phyloP scores from a whole-genome alignment of 2,329 filamentous ascomycete species.

The Hymenoscyphus occultus region DNA sequence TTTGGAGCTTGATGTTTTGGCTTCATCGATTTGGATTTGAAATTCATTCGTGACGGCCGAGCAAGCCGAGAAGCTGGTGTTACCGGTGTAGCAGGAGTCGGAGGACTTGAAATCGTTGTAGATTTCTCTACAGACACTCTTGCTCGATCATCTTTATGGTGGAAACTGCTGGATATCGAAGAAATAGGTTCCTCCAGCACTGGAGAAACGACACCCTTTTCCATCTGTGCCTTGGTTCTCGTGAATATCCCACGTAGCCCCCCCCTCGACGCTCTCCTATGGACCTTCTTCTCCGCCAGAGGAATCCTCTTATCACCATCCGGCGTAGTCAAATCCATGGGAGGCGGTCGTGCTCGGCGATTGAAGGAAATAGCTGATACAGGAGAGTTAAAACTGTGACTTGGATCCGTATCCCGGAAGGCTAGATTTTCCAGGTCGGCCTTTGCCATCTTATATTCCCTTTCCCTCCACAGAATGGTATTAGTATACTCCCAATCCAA shows the following conservation, averaged over 20 bases:
- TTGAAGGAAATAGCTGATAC: slow-evolving; percentile 21
- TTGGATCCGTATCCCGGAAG: slow-evolving; percentile 14
- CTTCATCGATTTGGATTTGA: slow-evolving; percentile 27
- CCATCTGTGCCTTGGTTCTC: slow-evolving; percentile 24
- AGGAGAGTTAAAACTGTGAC: slow-evolving; percentile 18
- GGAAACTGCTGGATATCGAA: slow-evolving; percentile 2
- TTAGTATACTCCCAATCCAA: neutral
- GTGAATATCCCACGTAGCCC: slow-evolving; percentile 34
- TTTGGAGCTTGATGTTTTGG: slow-evolving; percentile 19
- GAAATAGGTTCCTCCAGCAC: slow-evolving; percentile 20
- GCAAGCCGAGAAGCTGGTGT: slow-evolving; percentile 19
- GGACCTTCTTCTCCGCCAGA: slow-evolving; percentile 25
- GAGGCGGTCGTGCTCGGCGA: slow-evolving; percentile 29
- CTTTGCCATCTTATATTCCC: slow-evolving; percentile 5
- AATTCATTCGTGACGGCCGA: slow-evolving; percentile 28
- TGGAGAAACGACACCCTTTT: slow-evolving; percentile 24
- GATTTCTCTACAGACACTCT: neutral
- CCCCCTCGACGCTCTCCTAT: slow-evolving; percentile 30
- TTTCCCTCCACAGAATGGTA: neutral
- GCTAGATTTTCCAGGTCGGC: slow-evolving; percentile 1
- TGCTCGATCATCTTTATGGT: neutral
- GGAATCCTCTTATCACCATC: slow-evolving; percentile 22
- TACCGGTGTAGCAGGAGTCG: slow-evolving; percentile 14
- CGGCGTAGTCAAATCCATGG: slow-evolving; percentile 21
- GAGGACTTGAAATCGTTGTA: slow-evolving; percentile 10